phyloP scores from a whole-genome alignment of 306 rosid genomes.

The Vicia villosa region DNA sequence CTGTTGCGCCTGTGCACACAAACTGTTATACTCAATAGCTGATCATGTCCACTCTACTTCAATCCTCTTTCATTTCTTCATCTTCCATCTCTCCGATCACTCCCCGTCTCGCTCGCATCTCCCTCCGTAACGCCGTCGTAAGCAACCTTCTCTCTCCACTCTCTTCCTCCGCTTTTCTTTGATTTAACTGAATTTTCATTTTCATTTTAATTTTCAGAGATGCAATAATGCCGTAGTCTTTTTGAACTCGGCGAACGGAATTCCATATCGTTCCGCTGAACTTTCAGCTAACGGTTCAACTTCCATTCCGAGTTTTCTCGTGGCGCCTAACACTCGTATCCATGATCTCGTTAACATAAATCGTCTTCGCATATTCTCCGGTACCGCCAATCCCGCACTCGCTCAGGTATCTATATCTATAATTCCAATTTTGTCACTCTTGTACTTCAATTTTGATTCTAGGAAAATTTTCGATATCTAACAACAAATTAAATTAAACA shows the following conservation, averaged over 20 bases:
- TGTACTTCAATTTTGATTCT: too few relatives aligned
- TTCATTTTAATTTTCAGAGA: constrained; percentile 36
- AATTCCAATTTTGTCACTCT: too few relatives aligned
- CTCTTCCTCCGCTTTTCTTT: too few relatives aligned
- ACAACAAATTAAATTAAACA: not conserved
- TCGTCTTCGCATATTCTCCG: too few relatives aligned
- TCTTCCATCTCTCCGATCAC: constrained; percentile 23
- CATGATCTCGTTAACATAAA: constrained; percentile 45
- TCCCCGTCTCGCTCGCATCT: constrained; percentile 22
- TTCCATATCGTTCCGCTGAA: constrained; percentile 30
- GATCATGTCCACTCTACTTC: constrained; percentile 46
- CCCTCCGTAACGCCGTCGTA: constrained; percentile 39
- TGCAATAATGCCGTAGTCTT: constrained; percentile 48
- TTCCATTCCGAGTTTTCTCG: constrained; percentile 44
- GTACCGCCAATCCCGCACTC: too few relatives aligned
- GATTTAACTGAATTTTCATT: not conserved
- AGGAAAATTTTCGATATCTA: not conserved
- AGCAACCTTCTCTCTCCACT: constrained; percentile 9
- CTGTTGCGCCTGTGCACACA: not conserved
- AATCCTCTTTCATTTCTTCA: constrained; percentile 33
- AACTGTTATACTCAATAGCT: constrained; percentile 13
- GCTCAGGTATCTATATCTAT: too few relatives aligned
- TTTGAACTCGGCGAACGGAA: constrained; percentile 56
- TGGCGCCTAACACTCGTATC: constrained; percentile 39
- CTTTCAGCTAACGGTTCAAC: constrained; percentile 25